These are phyloP conservation scores for Casuarina equisetifolia DNA, from an alignment of 306 rosid species.

Conservation along the genomic window DNA sequence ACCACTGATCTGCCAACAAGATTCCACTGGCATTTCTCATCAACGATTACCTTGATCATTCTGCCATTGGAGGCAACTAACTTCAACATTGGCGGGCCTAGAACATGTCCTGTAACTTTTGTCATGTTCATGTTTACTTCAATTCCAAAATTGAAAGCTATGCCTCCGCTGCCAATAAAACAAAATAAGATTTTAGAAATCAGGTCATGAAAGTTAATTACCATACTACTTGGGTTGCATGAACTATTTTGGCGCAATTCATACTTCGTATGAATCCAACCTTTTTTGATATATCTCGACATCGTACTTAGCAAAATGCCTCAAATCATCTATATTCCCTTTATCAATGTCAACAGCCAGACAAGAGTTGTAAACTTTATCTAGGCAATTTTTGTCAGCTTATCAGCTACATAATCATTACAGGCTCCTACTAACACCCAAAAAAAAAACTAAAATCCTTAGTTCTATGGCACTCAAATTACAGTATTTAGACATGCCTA, in stretches of 20 bases:
- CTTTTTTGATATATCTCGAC: neutral
- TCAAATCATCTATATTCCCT: neutral
- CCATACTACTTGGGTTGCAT: neutral
- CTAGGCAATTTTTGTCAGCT: neutral
- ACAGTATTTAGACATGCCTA: too few species aligned
- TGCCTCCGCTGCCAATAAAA: conserved; percentile 51
- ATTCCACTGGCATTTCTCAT: conserved; percentile 77
- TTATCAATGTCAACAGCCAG: neutral
- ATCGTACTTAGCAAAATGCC: neutral
- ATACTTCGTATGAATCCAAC: neutral
- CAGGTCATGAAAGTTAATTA: neutral
- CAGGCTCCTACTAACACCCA: neutral
- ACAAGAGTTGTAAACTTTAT: neutral
- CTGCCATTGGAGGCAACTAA: conserved; percentile 53
- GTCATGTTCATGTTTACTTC: conserved; percentile 56
- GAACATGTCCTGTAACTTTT: conserved; percentile 54
- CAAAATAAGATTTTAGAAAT: neutral
- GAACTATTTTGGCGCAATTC: too few species aligned
- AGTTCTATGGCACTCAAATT: too few species aligned
- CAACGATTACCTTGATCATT: conserved; percentile 39
- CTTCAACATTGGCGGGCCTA: conserved; percentile 70
- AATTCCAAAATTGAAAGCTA: conserved; percentile 59
- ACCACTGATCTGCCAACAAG: conserved; percentile 57
- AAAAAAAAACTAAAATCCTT: too few species aligned
- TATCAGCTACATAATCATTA: neutral